Evolutionary conservation across 768 basidiomycete genomes (phyloP).

Genomic region (Boletus sp.): DNA sequence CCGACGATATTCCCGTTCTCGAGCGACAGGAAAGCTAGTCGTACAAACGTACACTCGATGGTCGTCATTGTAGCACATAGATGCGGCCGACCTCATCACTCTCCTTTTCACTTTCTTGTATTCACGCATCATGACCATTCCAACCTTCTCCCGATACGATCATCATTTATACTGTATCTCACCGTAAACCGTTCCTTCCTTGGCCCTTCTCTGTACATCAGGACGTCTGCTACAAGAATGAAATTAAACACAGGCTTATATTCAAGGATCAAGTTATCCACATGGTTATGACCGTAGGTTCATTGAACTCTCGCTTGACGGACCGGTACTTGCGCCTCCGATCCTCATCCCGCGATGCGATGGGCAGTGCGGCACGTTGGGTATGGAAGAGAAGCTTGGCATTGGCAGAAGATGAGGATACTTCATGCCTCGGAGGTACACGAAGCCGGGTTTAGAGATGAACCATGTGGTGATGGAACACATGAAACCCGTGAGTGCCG

Average conservation of each 20-base stretch:
- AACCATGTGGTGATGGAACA: neutral
- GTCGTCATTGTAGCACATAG: neutral
- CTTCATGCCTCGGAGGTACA: neutral
- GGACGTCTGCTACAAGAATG: constrained; percentile 1
- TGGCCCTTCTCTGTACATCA: constrained; percentile 17
- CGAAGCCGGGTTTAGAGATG: neutral
- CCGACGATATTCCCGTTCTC: neutral
- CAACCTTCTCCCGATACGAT: neutral
- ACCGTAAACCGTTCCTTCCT: neutral
- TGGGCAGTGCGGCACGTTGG: neutral
- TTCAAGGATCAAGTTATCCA: neutral
- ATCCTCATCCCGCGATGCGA: neutral
- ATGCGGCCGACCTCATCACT: neutral
- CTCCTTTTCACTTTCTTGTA: constrained; percentile 3
- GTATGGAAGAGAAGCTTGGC: neutral
- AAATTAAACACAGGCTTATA: neutral
- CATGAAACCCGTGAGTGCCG: neutral
- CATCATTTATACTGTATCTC: constrained; percentile 17
- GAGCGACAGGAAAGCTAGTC: constrained; percentile 4
- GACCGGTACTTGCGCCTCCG: neutral
- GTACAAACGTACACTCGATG: neutral
- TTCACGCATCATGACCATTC: constrained; percentile 1
- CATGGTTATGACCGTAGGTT: neutral
- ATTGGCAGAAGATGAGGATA: neutral
- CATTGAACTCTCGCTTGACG: neutral